Percentiles rank a stretch among this genome's conserved stretches.
Evolutionary conservation across 2,329 filamentous ascomycete species (phyloP).

Genomic region (Huntiella abstrusa): DNA sequence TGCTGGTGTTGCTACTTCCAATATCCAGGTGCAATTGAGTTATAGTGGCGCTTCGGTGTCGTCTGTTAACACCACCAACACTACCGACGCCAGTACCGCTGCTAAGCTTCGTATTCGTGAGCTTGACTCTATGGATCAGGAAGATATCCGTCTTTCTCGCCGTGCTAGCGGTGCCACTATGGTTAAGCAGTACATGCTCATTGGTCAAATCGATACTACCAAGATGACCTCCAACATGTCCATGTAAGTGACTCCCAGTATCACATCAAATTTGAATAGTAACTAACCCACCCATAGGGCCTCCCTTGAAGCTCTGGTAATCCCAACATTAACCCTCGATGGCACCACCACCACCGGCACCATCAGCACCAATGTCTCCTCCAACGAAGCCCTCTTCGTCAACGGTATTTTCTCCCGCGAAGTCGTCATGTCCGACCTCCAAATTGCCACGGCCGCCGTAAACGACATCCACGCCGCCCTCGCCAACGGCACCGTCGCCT

Average conservation of each 20-base stretch:
- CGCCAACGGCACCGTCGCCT: conserved; percentile 36
- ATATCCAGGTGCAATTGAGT: conserved; percentile 34
- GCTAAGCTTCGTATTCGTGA: conserved; percentile 1
- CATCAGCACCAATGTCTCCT: conserved; percentile 45
- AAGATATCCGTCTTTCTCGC: conserved; percentile 12
- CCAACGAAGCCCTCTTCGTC: conserved; percentile 53
- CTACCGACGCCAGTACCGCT: conserved; percentile 8
- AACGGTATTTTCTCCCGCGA: conserved; percentile 48
- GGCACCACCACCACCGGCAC: conserved; percentile 33
- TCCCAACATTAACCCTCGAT: conserved; percentile 48
- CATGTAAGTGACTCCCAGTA: conserved; percentile 30
- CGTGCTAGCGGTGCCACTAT: conserved; percentile 15
- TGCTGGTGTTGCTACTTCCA: conserved; percentile 28
- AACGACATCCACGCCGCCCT: conserved; percentile 26
- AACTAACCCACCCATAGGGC: conserved; percentile 22
- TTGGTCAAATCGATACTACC: conserved; percentile 45
- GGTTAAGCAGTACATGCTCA: conserved; percentile 47
- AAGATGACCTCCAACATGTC: conserved; percentile 36
- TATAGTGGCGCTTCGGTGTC: conserved; percentile 36
- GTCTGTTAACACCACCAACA: conserved; percentile 19
- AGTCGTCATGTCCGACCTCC: conserved; percentile 31
- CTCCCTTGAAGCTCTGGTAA: conserved; percentile 41
- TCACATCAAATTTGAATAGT: neutral
- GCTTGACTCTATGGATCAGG: conserved; percentile 15
- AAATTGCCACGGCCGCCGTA: conserved; percentile 30